These are phyloP conservation scores for Cladosporium sp. DNA, from an alignment of 2,329 filamentous ascomycete species.

Conservation along the genomic window DNA sequence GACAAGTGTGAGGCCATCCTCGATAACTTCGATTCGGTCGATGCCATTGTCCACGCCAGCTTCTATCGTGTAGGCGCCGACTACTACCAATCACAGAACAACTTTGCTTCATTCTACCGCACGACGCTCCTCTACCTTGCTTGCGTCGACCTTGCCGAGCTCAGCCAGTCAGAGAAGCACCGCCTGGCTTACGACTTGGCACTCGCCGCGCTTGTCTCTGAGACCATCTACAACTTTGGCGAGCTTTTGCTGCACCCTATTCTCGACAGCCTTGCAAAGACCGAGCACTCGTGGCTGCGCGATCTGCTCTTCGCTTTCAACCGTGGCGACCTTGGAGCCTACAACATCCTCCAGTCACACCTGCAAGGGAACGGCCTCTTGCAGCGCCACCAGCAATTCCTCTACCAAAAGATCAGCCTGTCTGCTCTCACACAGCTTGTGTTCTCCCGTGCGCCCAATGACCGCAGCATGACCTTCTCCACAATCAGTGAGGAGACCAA, in stretches of 20 bases:
- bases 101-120: conserved; percentile 95
- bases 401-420: conserved; percentile 98
- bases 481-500: conserved; percentile 91
- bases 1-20: conserved; percentile 83
- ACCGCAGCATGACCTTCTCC: conserved; percentile 87
- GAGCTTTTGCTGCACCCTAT: conserved; percentile 98
- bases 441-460: conserved; percentile 91
- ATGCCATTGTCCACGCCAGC: conserved; percentile 89
- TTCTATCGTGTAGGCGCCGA: conserved; percentile 95
- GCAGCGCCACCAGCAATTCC: conserved; percentile 71
- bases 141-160: conserved; percentile 77
- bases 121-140: conserved; percentile 97
- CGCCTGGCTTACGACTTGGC: conserved; percentile 86
- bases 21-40: conserved; percentile 89
- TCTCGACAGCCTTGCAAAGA: conserved; percentile 73
- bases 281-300: conserved; percentile 79
- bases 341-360: conserved; percentile 67
- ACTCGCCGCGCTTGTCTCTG: conserved; percentile 86
- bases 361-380: conserved; percentile 77
- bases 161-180: conserved; percentile 71
- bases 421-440: conserved; percentile 92
- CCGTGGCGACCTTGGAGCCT: conserved; percentile 83
- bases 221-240: conserved; percentile 98
- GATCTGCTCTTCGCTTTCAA: conserved; percentile 98
- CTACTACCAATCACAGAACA: conserved; percentile 85